A percentile compares a stretch with the other conserved stretches of the same genome.
Evolutionary conservation across 108 stramenopile genomes (phyloP).

Genomic region (Thalassiosira profunda): DNA sequence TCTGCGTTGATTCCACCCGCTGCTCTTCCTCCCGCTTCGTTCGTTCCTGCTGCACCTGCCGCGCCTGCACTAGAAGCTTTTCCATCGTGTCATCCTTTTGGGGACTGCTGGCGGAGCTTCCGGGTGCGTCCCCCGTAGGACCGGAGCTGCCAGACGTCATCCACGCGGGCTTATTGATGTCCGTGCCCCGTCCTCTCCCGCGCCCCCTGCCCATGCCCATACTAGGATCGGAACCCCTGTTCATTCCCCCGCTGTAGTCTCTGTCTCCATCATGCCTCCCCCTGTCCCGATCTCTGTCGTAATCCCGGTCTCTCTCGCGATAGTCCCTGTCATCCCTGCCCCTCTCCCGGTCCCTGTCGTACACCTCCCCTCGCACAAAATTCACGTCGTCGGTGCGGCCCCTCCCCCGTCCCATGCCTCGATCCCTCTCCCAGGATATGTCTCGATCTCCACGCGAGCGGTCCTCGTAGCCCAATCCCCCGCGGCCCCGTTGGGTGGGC

Average conservation of each 20-base stretch:
- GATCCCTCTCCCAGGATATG: conserved; percentile 11
- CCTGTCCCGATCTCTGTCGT: background rate
- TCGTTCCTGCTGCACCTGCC: conserved; percentile 32
- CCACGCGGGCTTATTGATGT: conserved; percentile 36
- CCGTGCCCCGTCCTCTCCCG: conserved; percentile 13
- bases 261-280: background rate
- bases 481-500: background rate
- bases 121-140: background rate
- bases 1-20: background rate
- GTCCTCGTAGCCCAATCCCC: conserved; percentile 4
- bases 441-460: background rate
- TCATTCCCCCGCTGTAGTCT: too few species aligned
- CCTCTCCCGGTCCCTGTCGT: background rate
- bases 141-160: conserved; percentile 16
- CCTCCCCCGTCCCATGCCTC: conserved; percentile 23
- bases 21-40: background rate
- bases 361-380: conserved; percentile 25
- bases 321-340: too few species aligned
- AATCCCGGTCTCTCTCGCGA: background rate
- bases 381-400: conserved; percentile 3
- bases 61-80: conserved; percentile 35
- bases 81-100: conserved; percentile 27
- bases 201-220: conserved; percentile 16
- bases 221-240: background rate
- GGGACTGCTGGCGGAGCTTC: background rate